These are phyloP conservation scores for Salvia miltiorrhiza DNA, from an alignment of 257 asterid species.

Conservation along the genomic window DNA sequence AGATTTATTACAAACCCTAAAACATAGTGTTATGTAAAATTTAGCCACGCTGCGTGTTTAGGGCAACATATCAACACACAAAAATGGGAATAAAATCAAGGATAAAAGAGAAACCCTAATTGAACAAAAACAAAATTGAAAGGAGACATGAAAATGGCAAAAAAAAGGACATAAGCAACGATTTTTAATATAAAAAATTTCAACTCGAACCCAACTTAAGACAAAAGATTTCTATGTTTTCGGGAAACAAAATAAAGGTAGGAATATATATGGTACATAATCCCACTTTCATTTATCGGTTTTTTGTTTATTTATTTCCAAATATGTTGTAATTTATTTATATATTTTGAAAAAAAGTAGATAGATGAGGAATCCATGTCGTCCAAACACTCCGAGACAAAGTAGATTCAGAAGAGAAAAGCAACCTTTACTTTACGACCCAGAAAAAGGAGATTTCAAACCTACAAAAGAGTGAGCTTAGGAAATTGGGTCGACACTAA, in stretches of 20 bases:
- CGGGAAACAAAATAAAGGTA: neutral
- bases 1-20: conserved; percentile 18
- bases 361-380: conserved; percentile 74
- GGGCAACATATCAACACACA: conserved; percentile 8
- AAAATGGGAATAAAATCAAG: neutral
- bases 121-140: neutral
- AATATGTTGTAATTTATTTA: neutral
- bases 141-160: neutral
- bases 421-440: conserved; percentile 78
- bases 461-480: conserved; percentile 34
- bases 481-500: conserved; percentile 55
- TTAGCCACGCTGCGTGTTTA: conserved; percentile 8
- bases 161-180: neutral
- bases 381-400: conserved; percentile 94
- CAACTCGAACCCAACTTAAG: neutral
- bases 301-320: neutral
- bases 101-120: neutral
- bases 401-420: conserved; percentile 69
- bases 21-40: neutral
- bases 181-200: neutral
- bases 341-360: conserved; percentile 16
- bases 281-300: neutral
- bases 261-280: neutral
- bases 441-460: conserved; percentile 72
- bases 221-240: neutral